These are phyloP conservation scores for Syzygium oleosum DNA, from an alignment of 345 rosid species.

Conservation along the genomic window DNA sequence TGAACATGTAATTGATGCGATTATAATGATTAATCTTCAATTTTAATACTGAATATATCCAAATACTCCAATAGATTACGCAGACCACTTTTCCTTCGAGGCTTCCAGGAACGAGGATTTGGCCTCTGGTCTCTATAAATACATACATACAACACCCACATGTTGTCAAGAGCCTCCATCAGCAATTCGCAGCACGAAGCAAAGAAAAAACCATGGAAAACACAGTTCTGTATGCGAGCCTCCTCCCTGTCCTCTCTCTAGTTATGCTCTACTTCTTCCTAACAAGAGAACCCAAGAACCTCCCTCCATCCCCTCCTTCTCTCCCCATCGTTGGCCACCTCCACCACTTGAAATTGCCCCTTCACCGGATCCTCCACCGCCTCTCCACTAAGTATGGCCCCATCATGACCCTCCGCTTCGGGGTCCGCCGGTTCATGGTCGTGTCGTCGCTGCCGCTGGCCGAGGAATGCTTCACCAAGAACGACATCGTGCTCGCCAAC, in stretches of 20 bases:
- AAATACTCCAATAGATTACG: neutral
- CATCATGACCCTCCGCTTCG: constrained; percentile 29
- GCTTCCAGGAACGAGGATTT: neutral
- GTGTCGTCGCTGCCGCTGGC: constrained; percentile 21
- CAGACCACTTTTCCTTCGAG: neutral
- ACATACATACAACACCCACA: neutral
- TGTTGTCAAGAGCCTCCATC: neutral
- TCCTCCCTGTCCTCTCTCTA: neutral
- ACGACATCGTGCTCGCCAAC: constrained; percentile 35
- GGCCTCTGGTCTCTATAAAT: neutral
- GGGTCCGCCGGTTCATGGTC: constrained; percentile 18
- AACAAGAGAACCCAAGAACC: neutral
- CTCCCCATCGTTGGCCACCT: constrained; percentile 24
- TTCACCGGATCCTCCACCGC: constrained; percentile 3
- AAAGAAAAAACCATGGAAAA: neutral
- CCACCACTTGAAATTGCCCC: constrained; percentile 20
- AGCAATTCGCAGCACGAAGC: neutral
- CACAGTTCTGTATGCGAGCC: neutral
- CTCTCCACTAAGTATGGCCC: constrained; percentile 34
- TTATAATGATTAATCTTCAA: neutral
- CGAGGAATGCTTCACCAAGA: constrained; percentile 47
- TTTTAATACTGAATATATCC: neutral
- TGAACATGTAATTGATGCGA: neutral
- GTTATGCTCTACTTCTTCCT: neutral
- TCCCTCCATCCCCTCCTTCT: constrained; percentile 26